Evolutionary conservation across 495 filamentous ascomycete genomes (phyloP), one percentile per base, ranked within the genome.

Genomic region (Sporormia fimetaria): DNA sequence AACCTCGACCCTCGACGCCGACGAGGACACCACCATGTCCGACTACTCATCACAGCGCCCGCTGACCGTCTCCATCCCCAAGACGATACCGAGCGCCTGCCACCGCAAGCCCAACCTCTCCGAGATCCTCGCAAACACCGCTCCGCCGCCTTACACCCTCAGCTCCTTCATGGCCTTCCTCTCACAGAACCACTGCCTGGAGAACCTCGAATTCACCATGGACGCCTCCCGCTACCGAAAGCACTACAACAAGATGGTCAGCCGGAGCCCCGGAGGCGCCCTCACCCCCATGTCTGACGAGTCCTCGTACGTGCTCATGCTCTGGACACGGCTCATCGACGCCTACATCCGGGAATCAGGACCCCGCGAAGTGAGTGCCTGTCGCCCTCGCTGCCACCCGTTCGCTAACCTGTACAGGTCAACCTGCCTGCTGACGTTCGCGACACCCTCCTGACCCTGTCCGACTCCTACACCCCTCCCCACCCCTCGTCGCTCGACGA

Each of bases 181-280:
- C 17, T 95, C 92, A 2, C 87, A 94, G 52, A 96, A 96, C 49
- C 92, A 96, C 62, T 99, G 92, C 55, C 64, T 96, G 29, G 92
- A 99, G 61, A 99, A 85, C 5, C 64, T 99, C 31, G 92, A 99
- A 56, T 99, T 99, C 64, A 94, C 90, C 29, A 74, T 95, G 73
- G 90, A 95, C 58, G 83, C 90, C 33, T 78, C 81, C 36, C 78
- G 86, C n/a, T 99, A 99, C 62, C 70, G 73, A 33, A 73, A 83
- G 39, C 76, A 81, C 40, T 86, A 87, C 56, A 57, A 68, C 21
- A 65, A 74, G 10, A 63, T 81, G 46, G 47, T 71, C 44, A 55
- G 52, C 29, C 62, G 67, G 31, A 57, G 68, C 10, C 62, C 57
- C 6, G 57, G 65, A 16, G 62, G 47, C 20, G 60, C 64, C 3